phyloP scores from a whole-genome alignment of 768 basidiomycete genomes.

The Neoboletus brunneissimus region DNA sequence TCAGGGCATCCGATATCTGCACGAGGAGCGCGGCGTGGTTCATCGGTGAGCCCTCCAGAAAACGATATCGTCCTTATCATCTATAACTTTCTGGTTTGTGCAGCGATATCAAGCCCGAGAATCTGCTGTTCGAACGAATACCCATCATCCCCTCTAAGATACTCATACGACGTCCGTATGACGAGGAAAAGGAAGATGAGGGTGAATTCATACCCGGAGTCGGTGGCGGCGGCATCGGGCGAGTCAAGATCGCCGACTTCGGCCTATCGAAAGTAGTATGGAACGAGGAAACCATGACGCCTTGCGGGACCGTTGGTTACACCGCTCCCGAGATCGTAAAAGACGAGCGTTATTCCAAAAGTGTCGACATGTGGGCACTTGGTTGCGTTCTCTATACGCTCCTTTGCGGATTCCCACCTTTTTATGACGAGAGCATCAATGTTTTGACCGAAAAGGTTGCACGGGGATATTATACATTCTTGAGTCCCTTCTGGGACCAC shows the following conservation, averaged over 20 bases:
- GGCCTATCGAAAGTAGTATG: slow-evolving; percentile 97
- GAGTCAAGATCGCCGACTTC: slow-evolving; percentile 98
- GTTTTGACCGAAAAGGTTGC: slow-evolving; percentile 99
- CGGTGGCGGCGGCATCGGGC: slow-evolving; percentile 96
- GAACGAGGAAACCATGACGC: slow-evolving; percentile 99
- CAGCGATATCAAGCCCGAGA: slow-evolving; percentile 97
- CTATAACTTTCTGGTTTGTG: background rate
- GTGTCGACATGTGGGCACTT: slow-evolving; percentile 99
- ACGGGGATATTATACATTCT: slow-evolving; percentile 93
- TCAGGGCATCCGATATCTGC: slow-evolving; percentile 89
- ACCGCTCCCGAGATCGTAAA: slow-evolving; percentile 99
- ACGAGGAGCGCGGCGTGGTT: slow-evolving; percentile 96
- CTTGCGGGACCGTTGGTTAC: slow-evolving; percentile 99
- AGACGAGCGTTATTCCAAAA: slow-evolving; percentile 94
- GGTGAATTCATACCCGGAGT: slow-evolving; percentile 91
- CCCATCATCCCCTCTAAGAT: slow-evolving; percentile 85
- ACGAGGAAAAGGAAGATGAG: slow-evolving; percentile 98
- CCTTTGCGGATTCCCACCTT: slow-evolving; percentile 95
- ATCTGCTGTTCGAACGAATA: slow-evolving; percentile 90
- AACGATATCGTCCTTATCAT: background rate
- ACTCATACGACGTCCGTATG: slow-evolving; percentile 78
- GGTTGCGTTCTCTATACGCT: slow-evolving; percentile 99
- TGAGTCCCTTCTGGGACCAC: slow-evolving; percentile 99
- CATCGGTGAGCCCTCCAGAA: slow-evolving; percentile 56
- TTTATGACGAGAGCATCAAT: slow-evolving; percentile 98